A percentile compares a stretch with the other conserved stretches of the same genome.
Conservation (phyloP, 306 rosid species). For the Erythrophleum fordii region DNA sequence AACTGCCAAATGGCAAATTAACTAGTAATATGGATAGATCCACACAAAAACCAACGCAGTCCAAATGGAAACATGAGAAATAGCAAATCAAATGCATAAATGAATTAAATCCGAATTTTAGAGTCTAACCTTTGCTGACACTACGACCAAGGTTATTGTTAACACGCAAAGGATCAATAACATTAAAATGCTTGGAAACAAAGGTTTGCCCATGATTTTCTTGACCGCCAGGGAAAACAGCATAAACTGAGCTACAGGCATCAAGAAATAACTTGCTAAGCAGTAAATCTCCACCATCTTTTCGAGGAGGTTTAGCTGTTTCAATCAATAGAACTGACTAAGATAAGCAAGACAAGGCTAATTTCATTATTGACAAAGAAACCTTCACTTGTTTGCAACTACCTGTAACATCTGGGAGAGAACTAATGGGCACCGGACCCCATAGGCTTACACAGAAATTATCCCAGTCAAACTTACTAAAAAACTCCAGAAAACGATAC, state of each 20-base stretch:
- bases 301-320: constrained; percentile 74
- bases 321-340: constrained; percentile 7
- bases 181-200: constrained; percentile 76
- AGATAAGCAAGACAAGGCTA: constrained; percentile 23
- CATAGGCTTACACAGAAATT: constrained; percentile 83
- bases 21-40: not conserved
- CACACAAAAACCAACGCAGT: not conserved
- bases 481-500: constrained; percentile 80
- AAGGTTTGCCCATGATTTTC: constrained; percentile 70
- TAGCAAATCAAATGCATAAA: not conserved
- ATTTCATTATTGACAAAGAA: constrained; percentile 3
- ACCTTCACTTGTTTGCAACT: constrained; percentile 32
- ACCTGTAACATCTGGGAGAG: constrained; percentile 89
- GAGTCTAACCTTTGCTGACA: constrained; percentile 68
- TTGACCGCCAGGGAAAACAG: constrained; percentile 65
- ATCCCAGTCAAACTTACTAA: constrained; percentile 93
- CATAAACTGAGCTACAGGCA: constrained; percentile 61
- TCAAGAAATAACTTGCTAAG: constrained; percentile 64
- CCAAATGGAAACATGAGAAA: constrained; percentile 1
- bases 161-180: constrained; percentile 73
- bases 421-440: constrained; percentile 81
- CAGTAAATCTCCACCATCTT: constrained; percentile 65
- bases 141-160: constrained; percentile 87
- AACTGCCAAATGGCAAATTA: not conserved
- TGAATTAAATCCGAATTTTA: constrained; percentile 11